Percentiles rank a stretch among this genome's conserved stretches.
Evolutionary conservation across 495 filamentous ascomycete species (phyloP).

Genomic region (Lasiosphaeria miniovina): DNA sequence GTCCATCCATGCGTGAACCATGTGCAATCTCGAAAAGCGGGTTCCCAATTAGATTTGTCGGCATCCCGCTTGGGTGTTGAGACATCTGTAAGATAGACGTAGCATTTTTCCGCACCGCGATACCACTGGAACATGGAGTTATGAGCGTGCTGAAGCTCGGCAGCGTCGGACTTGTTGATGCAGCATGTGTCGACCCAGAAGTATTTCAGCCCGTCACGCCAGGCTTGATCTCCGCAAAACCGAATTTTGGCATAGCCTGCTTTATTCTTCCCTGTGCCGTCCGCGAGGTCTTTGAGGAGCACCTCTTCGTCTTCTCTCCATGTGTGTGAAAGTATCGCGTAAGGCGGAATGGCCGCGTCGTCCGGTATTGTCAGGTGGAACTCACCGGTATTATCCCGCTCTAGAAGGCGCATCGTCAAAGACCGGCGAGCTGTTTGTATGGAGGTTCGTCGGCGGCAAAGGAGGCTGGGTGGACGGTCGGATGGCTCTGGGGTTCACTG

Average conservation of each 20-base stretch:
- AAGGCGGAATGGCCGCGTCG: neutral
- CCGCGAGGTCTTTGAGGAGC: neutral
- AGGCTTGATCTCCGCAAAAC: too few relatives aligned
- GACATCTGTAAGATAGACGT: too few relatives aligned
- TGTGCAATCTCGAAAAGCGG: neutral
- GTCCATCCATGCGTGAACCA: conserved; percentile 13
- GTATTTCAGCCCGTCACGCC: too few relatives aligned
- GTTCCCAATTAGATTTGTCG: neutral
- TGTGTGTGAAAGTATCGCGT: conserved; percentile 13
- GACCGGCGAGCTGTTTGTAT: neutral
- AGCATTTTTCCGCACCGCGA: neutral
- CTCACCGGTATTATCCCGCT: neutral
- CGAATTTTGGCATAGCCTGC: conserved; percentile 1
- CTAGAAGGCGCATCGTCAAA: conserved; percentile 4
- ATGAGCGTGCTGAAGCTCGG: conserved; percentile 7
- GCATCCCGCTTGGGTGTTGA: neutral
- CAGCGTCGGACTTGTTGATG: conserved; percentile 6
- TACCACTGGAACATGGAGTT: conserved; percentile 11
- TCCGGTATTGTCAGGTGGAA: neutral
- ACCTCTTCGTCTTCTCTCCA: conserved; percentile 2
- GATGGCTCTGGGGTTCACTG: conserved; percentile 3
- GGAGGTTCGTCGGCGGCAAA: neutral
- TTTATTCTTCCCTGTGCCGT: conserved; percentile 4
- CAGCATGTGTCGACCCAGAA: too few relatives aligned
- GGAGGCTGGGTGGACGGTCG: conserved; percentile 1